phyloP scores from a whole-genome alignment of 106 monocot species.

The Apostasia ramifera region DNA sequence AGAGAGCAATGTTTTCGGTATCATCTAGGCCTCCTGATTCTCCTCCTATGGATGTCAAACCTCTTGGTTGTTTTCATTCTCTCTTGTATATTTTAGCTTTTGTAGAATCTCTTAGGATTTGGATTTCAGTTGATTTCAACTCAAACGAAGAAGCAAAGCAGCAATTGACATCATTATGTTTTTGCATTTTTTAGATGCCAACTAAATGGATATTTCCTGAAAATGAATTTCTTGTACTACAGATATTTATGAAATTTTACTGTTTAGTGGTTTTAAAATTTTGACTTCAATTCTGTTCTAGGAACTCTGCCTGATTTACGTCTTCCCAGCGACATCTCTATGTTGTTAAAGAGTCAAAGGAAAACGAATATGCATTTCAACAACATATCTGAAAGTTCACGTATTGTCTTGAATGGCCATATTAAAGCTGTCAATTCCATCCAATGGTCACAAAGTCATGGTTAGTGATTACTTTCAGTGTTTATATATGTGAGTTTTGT shows the following conservation, averaged over 20 bases:
- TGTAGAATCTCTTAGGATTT: not conserved
- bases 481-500: not conserved
- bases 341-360: slow-evolving; percentile 18
- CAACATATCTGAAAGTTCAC: slow-evolving; percentile 17
- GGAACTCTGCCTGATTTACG: slow-evolving; percentile 45
- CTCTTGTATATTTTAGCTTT: not conserved
- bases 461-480: slow-evolving; percentile 25
- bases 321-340: slow-evolving; percentile 31
- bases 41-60: slow-evolving; percentile 5
- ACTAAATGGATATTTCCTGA: not conserved
- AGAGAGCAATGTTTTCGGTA: slow-evolving; percentile 33
- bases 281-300: slow-evolving; percentile 36
- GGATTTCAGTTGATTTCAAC: not conserved
- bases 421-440: slow-evolving; percentile 70
- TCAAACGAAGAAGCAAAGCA: not conserved
- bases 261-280: slow-evolving; percentile 9
- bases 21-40: slow-evolving; percentile 8
- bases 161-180: not conserved
- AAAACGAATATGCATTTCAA: slow-evolving; percentile 9
- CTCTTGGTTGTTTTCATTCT: slow-evolving; percentile 36
- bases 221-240: not conserved
- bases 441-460: slow-evolving; percentile 77
- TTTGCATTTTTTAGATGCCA: not conserved
- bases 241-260: not conserved
- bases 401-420: slow-evolving; percentile 48